These are phyloP conservation scores for Pseudogymnoascus sp. DNA, from an alignment of 2,329 filamentous ascomycete species.

Conservation along the genomic window DNA sequence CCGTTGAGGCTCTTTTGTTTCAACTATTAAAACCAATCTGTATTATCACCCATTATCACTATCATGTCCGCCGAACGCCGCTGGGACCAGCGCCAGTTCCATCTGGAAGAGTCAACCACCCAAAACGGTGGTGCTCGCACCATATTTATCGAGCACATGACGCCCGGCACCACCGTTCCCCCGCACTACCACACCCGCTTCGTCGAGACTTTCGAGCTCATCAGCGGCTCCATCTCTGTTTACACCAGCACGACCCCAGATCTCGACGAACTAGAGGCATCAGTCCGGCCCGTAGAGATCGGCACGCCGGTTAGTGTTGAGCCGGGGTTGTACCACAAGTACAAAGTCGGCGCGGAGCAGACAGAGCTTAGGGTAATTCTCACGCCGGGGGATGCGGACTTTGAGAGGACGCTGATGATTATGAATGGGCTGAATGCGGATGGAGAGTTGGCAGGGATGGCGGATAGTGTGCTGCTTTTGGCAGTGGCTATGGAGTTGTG, in stretches of 20 bases:
- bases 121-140: slow-evolving; percentile 15
- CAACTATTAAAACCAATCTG: not conserved
- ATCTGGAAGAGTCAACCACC: slow-evolving; percentile 15
- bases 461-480: slow-evolving; percentile 13
- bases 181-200: slow-evolving; percentile 16
- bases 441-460: slow-evolving; percentile 13
- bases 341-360: slow-evolving; percentile 9
- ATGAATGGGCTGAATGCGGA: slow-evolving; percentile 15
- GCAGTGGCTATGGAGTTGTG: slow-evolving; percentile 13
- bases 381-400: slow-evolving; percentile 14
- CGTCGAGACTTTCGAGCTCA: slow-evolving; percentile 16
- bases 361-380: slow-evolving; percentile 12
- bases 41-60: not conserved
- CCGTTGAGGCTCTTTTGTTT: not conserved
- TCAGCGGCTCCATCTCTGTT: slow-evolving; percentile 15
- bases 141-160: slow-evolving; percentile 17
- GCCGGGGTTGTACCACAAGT: slow-evolving; percentile 14
- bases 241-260: slow-evolving; percentile 11
- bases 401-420: slow-evolving; percentile 17
- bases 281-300: not conserved
- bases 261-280: not conserved
- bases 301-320: slow-evolving; percentile 3
- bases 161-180: slow-evolving; percentile 16
- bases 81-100: slow-evolving; percentile 15
- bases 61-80: slow-evolving; percentile 16